phyloP scores from a whole-genome alignment of 768 basidiomycete genomes.

The Epithele typhae region DNA sequence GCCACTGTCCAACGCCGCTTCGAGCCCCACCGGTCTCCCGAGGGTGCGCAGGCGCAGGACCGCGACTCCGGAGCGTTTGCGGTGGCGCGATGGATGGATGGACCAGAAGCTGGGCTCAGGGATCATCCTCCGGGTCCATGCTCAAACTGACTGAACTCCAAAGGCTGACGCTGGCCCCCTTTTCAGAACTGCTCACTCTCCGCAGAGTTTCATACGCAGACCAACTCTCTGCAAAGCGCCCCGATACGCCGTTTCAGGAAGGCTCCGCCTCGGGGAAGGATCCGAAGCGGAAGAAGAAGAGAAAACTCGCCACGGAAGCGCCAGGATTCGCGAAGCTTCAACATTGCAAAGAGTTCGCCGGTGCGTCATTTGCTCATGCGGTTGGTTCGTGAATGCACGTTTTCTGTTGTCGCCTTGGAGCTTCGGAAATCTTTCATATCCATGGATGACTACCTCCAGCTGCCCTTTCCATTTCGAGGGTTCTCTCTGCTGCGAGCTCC shows the following conservation, averaged over 20 bases:
- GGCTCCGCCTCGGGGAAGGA: constrained; percentile 5
- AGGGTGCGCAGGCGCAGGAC: too few species aligned
- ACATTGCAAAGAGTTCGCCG: not conserved
- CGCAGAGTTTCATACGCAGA: constrained; percentile 6
- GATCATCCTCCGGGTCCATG: too few species aligned
- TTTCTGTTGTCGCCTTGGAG: too few species aligned
- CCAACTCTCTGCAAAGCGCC: not conserved
- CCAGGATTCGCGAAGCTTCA: not conserved
- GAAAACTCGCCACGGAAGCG: not conserved
- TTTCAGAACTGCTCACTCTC: constrained; percentile 13
- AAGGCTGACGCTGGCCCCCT: not conserved
- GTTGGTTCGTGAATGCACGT: too few species aligned
- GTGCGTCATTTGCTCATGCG: constrained; percentile 5
- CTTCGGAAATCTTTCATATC: too few species aligned
- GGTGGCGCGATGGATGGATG: too few species aligned
- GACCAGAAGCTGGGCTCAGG: too few species aligned
- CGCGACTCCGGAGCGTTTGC: too few species aligned
- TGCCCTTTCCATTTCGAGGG: too few species aligned
- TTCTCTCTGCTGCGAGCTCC: too few species aligned
- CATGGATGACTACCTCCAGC: too few species aligned
- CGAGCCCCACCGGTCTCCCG: not conserved
- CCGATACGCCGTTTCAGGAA: not conserved
- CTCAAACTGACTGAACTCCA: too few species aligned
- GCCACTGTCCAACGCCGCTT: not conserved
- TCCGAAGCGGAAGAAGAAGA: constrained; percentile 6